phyloP scores from a whole-genome alignment of 139 green algal species.

The Micractinium sp. region DNA sequence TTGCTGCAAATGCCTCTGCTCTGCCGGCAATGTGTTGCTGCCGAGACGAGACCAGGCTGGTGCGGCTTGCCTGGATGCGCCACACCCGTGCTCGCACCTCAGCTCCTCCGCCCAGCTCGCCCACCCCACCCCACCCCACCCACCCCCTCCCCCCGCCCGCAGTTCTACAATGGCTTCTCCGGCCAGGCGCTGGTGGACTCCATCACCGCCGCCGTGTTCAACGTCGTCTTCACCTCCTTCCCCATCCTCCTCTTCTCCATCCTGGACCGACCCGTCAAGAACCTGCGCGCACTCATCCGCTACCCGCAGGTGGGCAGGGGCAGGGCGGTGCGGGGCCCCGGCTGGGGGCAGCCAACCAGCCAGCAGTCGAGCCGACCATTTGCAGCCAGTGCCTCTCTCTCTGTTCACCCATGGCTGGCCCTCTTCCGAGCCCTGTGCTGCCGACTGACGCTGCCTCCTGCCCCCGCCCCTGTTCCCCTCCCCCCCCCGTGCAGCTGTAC shows the following conservation, averaged over 20 bases:
- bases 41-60: background rate
- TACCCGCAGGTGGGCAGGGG: constrained; percentile 55
- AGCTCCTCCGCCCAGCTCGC: background rate
- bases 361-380: too few relatives aligned
- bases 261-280: constrained; percentile 70
- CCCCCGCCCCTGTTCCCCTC: background rate
- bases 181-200: constrained; percentile 64
- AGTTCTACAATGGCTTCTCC: constrained; percentile 43
- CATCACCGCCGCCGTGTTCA: constrained; percentile 66
- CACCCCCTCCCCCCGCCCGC: background rate
- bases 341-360: too few relatives aligned
- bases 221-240: constrained; percentile 81
- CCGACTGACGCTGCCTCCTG: background rate
- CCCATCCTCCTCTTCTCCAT: constrained; percentile 86
- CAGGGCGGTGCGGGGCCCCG: too few relatives aligned
- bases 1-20: background rate
- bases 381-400: too few relatives aligned
- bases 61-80: background rate
- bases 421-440: too few relatives aligned
- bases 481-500: constrained; percentile 57
- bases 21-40: background rate
- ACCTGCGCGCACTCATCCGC: constrained; percentile 52
- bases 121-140: background rate
- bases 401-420: too few relatives aligned
- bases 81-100: too few relatives aligned